Base-by-base conservation (phyloP, 2,329 filamentous ascomycete genomes). In the Diaporthe destruens region DNA sequence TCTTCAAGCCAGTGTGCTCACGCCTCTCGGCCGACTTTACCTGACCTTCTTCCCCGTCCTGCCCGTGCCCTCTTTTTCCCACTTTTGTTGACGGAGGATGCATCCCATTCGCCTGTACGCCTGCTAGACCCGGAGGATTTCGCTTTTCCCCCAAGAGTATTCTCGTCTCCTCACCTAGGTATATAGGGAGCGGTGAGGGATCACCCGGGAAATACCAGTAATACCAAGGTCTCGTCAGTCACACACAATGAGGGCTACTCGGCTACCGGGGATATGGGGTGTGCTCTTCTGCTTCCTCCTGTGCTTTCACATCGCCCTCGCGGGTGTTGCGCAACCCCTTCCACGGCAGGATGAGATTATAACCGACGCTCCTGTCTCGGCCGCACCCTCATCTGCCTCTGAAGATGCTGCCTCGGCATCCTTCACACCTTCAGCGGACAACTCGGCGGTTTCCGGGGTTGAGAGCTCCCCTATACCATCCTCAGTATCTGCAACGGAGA, bases 241-340 rank as follows among this genome's bases (percentile, higher is more conserved):
- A 32, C n/a, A 66, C 61, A 74, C 25, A 8, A 74, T 74, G 72
- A 72, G 65, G 63, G 53, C n/a, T 25, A 49, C 25, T 34, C 34
- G 56, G 20, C 29, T 66, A 16, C 55, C 36, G 34, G 23, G 63
- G 42, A 63, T 53, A 69, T 72, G 63, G 72, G 55, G 44, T 12
- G 56, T 47, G n/a, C 34, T 65, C 23, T 14, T 74, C 32, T 67
- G 69, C 56, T 63, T 69, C 20, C 39, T 74, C 5, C 23, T 74
- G 65, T 74, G 69, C 49, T 55, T 72, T 32, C 53, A 74, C 56
- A 25, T 72, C 36, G 72, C 47, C 56, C 49, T 53, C 11, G 72
- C 72, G 23, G 69, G 72, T 51, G 57, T 74, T 56, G 69, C 67
- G 65, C 72, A 29, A 39, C 72, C 70, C n/a, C 51, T 72, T 51